These are phyloP conservation scores for Cubamyces lactineus DNA, from an alignment of 768 basidiomycete genomes.

Conservation along the genomic window DNA sequence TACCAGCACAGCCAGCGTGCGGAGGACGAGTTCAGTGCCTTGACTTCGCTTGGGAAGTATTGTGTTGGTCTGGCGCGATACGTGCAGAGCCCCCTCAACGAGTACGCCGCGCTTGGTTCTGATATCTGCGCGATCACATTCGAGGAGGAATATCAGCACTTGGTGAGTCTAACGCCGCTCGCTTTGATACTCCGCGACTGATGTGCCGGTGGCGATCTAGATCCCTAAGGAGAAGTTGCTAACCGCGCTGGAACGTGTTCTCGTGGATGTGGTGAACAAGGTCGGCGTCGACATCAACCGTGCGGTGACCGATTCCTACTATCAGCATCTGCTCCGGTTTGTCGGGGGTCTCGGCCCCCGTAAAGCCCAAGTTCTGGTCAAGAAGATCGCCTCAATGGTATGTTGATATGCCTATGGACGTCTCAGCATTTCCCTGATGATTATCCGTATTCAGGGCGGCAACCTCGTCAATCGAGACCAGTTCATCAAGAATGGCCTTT, in stretches of 20 bases:
- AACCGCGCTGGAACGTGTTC: conserved; percentile 76
- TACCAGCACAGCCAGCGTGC: conserved; percentile 92
- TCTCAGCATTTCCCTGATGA: not conserved
- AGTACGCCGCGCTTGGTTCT: conserved; percentile 86
- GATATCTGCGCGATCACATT: conserved; percentile 86
- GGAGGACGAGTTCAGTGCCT: conserved; percentile 76
- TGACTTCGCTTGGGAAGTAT: conserved; percentile 83
- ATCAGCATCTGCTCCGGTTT: conserved; percentile 85
- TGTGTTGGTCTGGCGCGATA: conserved; percentile 94
- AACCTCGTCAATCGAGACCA: conserved; percentile 85
- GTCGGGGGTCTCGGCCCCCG: conserved; percentile 93
- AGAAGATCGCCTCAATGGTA: conserved; percentile 81
- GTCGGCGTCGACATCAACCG: conserved; percentile 97
- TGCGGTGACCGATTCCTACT: conserved; percentile 85
- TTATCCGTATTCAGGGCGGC: conserved; percentile 64
- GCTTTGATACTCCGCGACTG: not conserved
- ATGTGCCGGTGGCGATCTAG: conserved; percentile 42
- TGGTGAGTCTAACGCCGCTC: conserved; percentile 42
- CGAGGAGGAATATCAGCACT: conserved; percentile 82
- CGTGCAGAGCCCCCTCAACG: conserved; percentile 90
- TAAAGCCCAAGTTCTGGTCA: conserved; percentile 84
- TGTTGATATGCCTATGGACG: conserved; percentile 16
- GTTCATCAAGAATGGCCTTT: conserved; percentile 77
- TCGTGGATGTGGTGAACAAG: conserved; percentile 90
- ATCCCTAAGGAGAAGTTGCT: conserved; percentile 86